These are phyloP conservation scores for Sphaerosporella brunnea DNA, from an alignment of 495 filamentous ascomycete species.

Conservation along the genomic window DNA sequence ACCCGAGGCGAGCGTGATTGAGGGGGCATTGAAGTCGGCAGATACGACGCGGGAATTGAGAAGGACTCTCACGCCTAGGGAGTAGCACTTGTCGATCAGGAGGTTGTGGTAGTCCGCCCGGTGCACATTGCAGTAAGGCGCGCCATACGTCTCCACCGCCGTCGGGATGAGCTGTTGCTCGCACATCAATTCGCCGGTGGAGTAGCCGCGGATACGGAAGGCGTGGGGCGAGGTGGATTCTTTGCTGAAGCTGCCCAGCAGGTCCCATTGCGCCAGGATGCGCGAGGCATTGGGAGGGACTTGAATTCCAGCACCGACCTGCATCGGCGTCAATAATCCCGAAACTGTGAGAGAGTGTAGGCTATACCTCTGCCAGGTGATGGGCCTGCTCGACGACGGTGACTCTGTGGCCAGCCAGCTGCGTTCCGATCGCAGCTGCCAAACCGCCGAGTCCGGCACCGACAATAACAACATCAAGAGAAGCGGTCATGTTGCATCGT, in stretches of 20 bases:
- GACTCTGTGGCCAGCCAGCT: slow-evolving; percentile 43
- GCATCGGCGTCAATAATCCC: background rate
- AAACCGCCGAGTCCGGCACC: slow-evolving; percentile 56
- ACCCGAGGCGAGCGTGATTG: slow-evolving; percentile 27
- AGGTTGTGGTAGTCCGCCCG: slow-evolving; percentile 37
- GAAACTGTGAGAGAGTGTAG: too few species aligned
- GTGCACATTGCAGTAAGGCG: slow-evolving; percentile 39
- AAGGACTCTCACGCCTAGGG: slow-evolving; percentile 30
- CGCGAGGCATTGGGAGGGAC: slow-evolving; percentile 31
- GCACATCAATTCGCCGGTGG: slow-evolving; percentile 26
- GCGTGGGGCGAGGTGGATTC: slow-evolving; percentile 14
- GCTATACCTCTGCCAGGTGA: slow-evolving; percentile 40
- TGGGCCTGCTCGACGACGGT: slow-evolving; percentile 44
- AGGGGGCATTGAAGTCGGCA: slow-evolving; percentile 29
- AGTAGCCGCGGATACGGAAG: slow-evolving; percentile 16
- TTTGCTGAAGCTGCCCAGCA: slow-evolving; percentile 10
- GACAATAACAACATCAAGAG: slow-evolving; percentile 36
- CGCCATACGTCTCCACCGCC: slow-evolving; percentile 30
- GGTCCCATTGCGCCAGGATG: slow-evolving; percentile 25
- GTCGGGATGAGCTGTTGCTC: slow-evolving; percentile 23
- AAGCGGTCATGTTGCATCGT: background rate
- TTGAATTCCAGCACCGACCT: slow-evolving; percentile 34
- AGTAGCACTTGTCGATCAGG: slow-evolving; percentile 28
- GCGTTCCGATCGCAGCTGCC: slow-evolving; percentile 42
- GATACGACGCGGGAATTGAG: slow-evolving; percentile 27